Base-by-base conservation (phyloP, 2,329 filamentous ascomycete genomes). In the Neoarthrinium moseri region DNA sequence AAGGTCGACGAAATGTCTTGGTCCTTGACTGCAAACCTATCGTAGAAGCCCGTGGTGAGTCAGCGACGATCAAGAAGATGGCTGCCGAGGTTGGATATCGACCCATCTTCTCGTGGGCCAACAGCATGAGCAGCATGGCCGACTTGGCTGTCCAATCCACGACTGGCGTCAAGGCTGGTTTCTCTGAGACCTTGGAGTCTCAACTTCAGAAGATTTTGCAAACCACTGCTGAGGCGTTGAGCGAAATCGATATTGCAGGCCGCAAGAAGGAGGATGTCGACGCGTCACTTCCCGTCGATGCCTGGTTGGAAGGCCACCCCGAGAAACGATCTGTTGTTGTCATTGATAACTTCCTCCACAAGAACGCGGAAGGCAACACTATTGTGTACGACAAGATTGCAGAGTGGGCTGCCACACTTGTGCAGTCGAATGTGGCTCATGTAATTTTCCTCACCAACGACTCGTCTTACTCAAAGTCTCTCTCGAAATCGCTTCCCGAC, bases 61-160 rank as follows among this genome's bases (percentile, higher is more conserved):
- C 85, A 6, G 82, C 84, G 3, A 96, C 89, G 0, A 96, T 99
- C 57, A 82, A 82, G 49, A 84, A 86, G 32, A 84, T 94, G 5
- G 94, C 92, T 1, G 71, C 75, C 2, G 83, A 91, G 52, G 91
- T 97, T 39, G 92, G 94, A 7, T 97, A 96, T 62, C 78, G 88
- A 7, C 94, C 94, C 0, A 83, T 99, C 0, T 99, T 99, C 64
- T 95, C 89, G 0, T 97, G 91, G 89, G 87, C 95, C 69, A 96
- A 97, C 66, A 96, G 84, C 59, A 82, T 97, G 54, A 95, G 89
- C 67, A 95, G 91, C 63, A 81, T 96, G 69, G 76, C 96, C 52
- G 94, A 97, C 57, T 79, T 97, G 29, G 94, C 92, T 18, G 89
- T 94, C 1, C 92, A 96, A 64, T 89, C 91, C 56, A 94, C 94